These are phyloP conservation scores for Pichia sp. DNA, from an alignment of 1,139 yeast genomes.

Conservation along the genomic window DNA sequence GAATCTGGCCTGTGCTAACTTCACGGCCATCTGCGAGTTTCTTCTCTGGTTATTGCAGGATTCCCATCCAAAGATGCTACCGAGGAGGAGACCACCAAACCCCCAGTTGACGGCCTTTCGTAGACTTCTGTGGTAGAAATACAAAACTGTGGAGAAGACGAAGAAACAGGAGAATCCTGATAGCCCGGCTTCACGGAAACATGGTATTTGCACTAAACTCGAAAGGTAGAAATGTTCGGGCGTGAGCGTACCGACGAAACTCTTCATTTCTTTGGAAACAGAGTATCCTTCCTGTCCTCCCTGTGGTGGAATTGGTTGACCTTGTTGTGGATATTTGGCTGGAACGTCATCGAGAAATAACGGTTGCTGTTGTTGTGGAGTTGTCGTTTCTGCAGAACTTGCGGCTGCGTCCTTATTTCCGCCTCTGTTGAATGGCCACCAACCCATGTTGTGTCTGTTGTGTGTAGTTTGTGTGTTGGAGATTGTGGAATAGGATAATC, in stretches of 20 bases:
- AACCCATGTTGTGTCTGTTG: slow-evolving; percentile 3
- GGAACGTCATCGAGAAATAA: slow-evolving; percentile 32
- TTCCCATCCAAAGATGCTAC: slow-evolving; percentile 88
- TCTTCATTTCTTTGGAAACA: slow-evolving; percentile 22
- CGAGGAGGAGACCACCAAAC: slow-evolving; percentile 74
- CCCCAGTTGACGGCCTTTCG: slow-evolving; percentile 76
- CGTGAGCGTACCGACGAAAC: slow-evolving; percentile 19
- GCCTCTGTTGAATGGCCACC: slow-evolving; percentile 28
- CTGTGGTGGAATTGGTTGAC: slow-evolving; percentile 1
- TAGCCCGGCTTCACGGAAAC: slow-evolving; percentile 86
- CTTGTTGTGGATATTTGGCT: slow-evolving; percentile 24
- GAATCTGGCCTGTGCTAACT: slow-evolving; percentile 51
- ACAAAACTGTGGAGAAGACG: slow-evolving; percentile 72
- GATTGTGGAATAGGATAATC: too few species aligned
- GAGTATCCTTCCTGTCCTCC: slow-evolving; percentile 14
- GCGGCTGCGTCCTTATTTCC: slow-evolving; percentile 2
- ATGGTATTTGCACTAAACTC: slow-evolving; percentile 68
- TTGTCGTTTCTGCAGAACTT: neutral
- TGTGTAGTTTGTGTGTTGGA: too few species aligned
- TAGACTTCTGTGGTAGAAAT: slow-evolving; percentile 63
- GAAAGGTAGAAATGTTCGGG: slow-evolving; percentile 55
- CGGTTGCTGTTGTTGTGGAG: slow-evolving; percentile 10
- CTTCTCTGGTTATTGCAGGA: slow-evolving; percentile 78
- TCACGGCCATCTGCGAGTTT: slow-evolving; percentile 59
- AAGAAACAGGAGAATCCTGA: slow-evolving; percentile 87